Conservation (phyloP, 2,329 filamentous ascomycete species). For the Epichloe aotearoae region DNA sequence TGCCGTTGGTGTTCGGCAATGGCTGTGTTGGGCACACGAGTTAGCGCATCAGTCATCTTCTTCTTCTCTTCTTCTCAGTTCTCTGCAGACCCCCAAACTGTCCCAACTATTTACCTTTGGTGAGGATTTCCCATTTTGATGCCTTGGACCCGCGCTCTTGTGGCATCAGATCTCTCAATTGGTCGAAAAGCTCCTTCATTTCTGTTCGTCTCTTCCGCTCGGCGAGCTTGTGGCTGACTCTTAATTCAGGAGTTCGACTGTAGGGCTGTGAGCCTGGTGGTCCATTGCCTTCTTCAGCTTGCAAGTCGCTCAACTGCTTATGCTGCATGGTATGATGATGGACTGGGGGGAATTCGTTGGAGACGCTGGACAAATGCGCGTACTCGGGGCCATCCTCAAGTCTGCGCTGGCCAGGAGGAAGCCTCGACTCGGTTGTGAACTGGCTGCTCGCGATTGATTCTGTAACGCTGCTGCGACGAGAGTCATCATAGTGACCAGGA, state of each 20-base stretch:
- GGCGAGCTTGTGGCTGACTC: conserved; percentile 74
- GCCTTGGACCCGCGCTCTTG: conserved; percentile 74
- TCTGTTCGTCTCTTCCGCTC: conserved; percentile 74
- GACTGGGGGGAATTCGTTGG: conserved; percentile 42
- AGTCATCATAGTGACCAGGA: conserved; percentile 41
- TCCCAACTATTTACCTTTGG: conserved; percentile 49
- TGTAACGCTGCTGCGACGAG: conserved; percentile 61
- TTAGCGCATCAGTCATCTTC: not conserved
- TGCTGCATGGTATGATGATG: conserved; percentile 71
- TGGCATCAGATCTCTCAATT: conserved; percentile 63
- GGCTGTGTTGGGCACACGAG: conserved; percentile 24
- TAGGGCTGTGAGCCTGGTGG: conserved; percentile 56
- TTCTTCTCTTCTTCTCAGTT: not conserved
- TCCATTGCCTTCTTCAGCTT: conserved; percentile 41
- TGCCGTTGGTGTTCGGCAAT: conserved; percentile 49
- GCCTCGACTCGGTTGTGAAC: conserved; percentile 58
- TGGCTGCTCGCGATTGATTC: conserved; percentile 71
- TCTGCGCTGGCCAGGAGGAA: conserved; percentile 59
- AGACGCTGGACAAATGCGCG: conserved; percentile 34
- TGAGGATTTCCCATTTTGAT: conserved; percentile 81
- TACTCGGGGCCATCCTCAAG: conserved; percentile 50
- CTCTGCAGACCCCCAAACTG: not conserved
- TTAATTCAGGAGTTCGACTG: conserved; percentile 67
- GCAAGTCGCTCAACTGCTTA: conserved; percentile 54
- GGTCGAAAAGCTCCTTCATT: conserved; percentile 81